A percentile compares a stretch with the other conserved stretches of the same genome.
phyloP scores from a whole-genome alignment of 768 basidiomycete genomes.

The Suillus brevipes region DNA sequence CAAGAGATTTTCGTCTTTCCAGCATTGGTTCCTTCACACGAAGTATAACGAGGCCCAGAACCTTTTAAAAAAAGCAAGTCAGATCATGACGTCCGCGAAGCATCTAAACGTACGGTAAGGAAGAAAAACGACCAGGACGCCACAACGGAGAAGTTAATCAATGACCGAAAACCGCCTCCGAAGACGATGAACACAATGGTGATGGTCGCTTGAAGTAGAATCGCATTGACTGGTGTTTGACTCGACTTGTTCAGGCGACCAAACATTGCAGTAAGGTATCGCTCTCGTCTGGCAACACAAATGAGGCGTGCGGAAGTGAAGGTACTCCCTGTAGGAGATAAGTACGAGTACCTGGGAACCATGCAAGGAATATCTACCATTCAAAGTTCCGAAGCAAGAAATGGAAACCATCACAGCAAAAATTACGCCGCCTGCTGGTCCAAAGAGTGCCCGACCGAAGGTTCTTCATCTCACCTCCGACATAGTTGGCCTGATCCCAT shows the following conservation, averaged over 20 bases:
- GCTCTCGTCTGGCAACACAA: slow-evolving; percentile 85
- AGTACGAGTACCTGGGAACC: slow-evolving; percentile 7
- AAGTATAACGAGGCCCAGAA: slow-evolving; percentile 84
- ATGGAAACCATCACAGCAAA: slow-evolving; percentile 93
- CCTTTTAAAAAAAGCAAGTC: slow-evolving; percentile 43
- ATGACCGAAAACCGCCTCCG: slow-evolving; percentile 85
- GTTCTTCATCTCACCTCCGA: slow-evolving; percentile 84
- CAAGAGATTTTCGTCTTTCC: too few species aligned
- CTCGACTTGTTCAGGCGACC: slow-evolving; percentile 71
- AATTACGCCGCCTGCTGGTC: slow-evolving; percentile 79
- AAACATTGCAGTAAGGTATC: slow-evolving; percentile 84
- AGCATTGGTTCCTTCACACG: slow-evolving; percentile 89
- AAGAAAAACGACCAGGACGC: slow-evolving; percentile 89
- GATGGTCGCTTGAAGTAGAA: slow-evolving; percentile 72
- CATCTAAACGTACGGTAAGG: slow-evolving; percentile 59
- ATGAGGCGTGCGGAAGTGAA: slow-evolving; percentile 84
- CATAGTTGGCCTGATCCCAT: slow-evolving; percentile 93
- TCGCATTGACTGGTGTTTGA: slow-evolving; percentile 87
- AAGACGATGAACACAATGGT: slow-evolving; percentile 78
- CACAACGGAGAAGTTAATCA: slow-evolving; percentile 89
- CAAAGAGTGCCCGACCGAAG: slow-evolving; percentile 88
- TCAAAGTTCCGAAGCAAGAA: slow-evolving; percentile 94
- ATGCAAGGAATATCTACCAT: slow-evolving; percentile 50
- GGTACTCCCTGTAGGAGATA: slow-evolving; percentile 50
- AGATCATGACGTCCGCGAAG: slow-evolving; percentile 2